Percentiles rank a stretch among this genome's conserved stretches.
phyloP scores from a whole-genome alignment of 768 basidiomycete species.

The Amanita polypyramis region DNA sequence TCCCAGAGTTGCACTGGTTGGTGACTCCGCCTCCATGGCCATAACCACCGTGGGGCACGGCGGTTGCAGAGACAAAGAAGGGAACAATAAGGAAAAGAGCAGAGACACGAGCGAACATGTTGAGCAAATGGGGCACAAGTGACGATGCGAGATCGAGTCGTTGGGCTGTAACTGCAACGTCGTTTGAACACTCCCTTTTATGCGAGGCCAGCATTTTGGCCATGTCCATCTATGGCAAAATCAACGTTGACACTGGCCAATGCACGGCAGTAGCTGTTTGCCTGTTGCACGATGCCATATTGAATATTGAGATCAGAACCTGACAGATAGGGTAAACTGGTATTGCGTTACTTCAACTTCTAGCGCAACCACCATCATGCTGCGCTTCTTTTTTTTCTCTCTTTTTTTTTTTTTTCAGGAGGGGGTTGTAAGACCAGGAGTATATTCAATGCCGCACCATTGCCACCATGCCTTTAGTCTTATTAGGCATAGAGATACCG shows the following conservation, averaged over 20 bases:
- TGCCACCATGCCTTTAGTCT: neutral
- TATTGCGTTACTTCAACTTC: slow-evolving; percentile 5
- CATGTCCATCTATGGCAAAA: neutral
- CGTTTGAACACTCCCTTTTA: neutral
- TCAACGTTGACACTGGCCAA: slow-evolving; percentile 4
- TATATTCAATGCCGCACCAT: neutral
- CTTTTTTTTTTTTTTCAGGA: too few relatives aligned
- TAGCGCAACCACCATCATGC: neutral
- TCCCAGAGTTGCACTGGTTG: slow-evolving; percentile 14
- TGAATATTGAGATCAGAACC: neutral
- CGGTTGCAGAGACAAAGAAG: slow-evolving; percentile 13
- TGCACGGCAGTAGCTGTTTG: slow-evolving; percentile 1
- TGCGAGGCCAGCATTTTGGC: neutral
- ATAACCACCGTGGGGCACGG: slow-evolving; percentile 10
- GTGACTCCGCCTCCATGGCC: neutral
- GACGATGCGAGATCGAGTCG: neutral
- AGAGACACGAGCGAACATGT: slow-evolving; percentile 15
- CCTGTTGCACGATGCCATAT: slow-evolving; percentile 1
- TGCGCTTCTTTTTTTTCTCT: neutral
- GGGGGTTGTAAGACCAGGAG: too few relatives aligned
- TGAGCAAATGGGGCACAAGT: neutral
- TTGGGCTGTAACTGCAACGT: slow-evolving; percentile 1
- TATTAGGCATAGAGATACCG: neutral
- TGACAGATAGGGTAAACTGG: slow-evolving; percentile 4
- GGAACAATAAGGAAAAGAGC: slow-evolving; percentile 13